Evolutionary conservation across 2,329 filamentous ascomycete species (phyloP).

Genomic region (Cyphellophora europaea): DNA sequence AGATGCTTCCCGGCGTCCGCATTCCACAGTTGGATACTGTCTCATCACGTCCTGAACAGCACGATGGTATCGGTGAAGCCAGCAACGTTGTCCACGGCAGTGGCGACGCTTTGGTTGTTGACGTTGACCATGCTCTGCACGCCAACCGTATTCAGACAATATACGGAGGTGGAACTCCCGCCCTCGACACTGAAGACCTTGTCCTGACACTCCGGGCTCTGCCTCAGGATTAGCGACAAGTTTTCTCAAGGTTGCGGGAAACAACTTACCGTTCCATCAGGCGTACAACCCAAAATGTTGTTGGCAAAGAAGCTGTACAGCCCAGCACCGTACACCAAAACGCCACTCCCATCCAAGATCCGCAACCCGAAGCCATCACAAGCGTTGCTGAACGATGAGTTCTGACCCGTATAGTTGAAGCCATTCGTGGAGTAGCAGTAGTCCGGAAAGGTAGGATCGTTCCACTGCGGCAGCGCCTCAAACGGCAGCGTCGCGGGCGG

Average conservation of each 20-base stretch:
- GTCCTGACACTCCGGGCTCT: slow-evolving; percentile 37
- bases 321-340: slow-evolving; percentile 42
- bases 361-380: slow-evolving; percentile 40
- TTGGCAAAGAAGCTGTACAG: slow-evolving; percentile 48
- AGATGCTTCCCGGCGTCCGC: too few relatives aligned
- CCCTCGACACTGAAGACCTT: slow-evolving; percentile 40
- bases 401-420: slow-evolving; percentile 11
- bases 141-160: slow-evolving; percentile 39
- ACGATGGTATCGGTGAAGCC: slow-evolving; percentile 6
- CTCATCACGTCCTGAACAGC: slow-evolving; percentile 3
- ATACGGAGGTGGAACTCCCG: slow-evolving; percentile 28
- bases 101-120: slow-evolving; percentile 19
- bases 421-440: slow-evolving; percentile 3
- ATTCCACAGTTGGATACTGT: background rate
- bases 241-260: too few relatives aligned
- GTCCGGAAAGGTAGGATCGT: slow-evolving; percentile 25
- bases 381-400: slow-evolving; percentile 21
- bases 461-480: slow-evolving; percentile 20
- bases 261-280: slow-evolving; percentile 23
- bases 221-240: too few relatives aligned
- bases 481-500: slow-evolving; percentile 26
- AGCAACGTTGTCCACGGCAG: slow-evolving; percentile 11
- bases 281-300: slow-evolving; percentile 36
- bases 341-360: slow-evolving; percentile 30
- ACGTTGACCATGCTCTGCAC: background rate